These are phyloP conservation scores for Nigrograna mackinnonii DNA, from an alignment of 2,329 filamentous ascomycete species.

Conservation along the genomic window DNA sequence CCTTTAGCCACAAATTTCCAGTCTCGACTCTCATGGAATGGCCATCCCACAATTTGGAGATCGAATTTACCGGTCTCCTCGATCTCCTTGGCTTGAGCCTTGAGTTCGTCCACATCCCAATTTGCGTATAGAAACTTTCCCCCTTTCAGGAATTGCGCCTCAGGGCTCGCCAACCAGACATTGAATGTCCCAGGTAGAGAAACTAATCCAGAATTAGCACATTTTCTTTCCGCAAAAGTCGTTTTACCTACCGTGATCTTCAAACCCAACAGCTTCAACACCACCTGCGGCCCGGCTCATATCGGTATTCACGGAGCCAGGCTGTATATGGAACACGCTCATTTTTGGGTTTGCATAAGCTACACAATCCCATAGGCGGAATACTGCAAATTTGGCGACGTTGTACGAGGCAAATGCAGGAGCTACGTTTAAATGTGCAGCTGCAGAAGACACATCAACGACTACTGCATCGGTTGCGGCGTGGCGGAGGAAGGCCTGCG, in stretches of 20 bases:
- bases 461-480: slow-evolving; percentile 19
- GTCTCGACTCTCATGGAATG: too few relatives aligned
- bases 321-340: slow-evolving; percentile 44
- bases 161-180: slow-evolving; percentile 33
- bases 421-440: slow-evolving; percentile 14
- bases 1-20: too few relatives aligned
- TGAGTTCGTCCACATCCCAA: slow-evolving; percentile 34
- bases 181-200: slow-evolving; percentile 18
- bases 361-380: slow-evolving; percentile 42
- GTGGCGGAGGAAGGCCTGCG: slow-evolving; percentile 23
- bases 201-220: background rate
- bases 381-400: slow-evolving; percentile 37
- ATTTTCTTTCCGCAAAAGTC: background rate
- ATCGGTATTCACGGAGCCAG: slow-evolving; percentile 46
- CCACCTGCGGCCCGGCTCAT: slow-evolving; percentile 30
- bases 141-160: slow-evolving; percentile 15
- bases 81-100: slow-evolving; percentile 2
- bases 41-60: background rate
- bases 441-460: slow-evolving; percentile 21
- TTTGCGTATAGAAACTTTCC: slow-evolving; percentile 20
- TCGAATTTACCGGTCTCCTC: background rate
- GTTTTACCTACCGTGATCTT: slow-evolving; percentile 28
- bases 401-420: slow-evolving; percentile 29
- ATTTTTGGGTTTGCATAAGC: slow-evolving; percentile 41
- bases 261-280: slow-evolving; percentile 21